Percentiles rank a stretch among this genome's conserved stretches.
These are phyloP conservation scores for Pichia rugopelliculosa DNA, from an alignment of 805 yeast genomes.

Conservation along the genomic window DNA sequence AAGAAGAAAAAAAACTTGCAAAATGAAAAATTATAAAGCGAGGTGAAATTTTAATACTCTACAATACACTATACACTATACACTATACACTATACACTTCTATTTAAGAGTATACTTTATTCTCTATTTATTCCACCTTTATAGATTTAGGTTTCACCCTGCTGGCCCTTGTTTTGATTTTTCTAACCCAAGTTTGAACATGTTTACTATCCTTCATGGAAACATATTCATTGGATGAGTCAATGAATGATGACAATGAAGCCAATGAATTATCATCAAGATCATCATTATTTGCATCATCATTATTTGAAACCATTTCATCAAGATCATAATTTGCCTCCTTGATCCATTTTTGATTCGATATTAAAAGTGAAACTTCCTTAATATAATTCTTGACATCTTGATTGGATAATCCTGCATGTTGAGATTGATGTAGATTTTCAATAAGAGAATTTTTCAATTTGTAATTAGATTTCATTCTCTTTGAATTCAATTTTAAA, in stretches of 20 bases:
- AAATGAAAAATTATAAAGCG: background rate
- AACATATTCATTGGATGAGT: slow-evolving; percentile 2
- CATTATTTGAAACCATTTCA: slow-evolving; percentile 1
- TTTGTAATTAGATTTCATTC: slow-evolving; percentile 40
- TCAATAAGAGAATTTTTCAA: slow-evolving; percentile 40
- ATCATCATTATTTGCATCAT: slow-evolving; percentile 4
- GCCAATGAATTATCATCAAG: slow-evolving; percentile 5
- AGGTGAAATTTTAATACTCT: too few relatives aligned
- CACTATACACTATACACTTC: too few relatives aligned
- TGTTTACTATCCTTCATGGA: background rate
- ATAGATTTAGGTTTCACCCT: background rate
- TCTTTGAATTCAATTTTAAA: slow-evolving; percentile 42
- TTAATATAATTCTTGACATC: slow-evolving; percentile 48
- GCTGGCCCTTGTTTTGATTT: background rate
- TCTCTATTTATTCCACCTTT: too few relatives aligned
- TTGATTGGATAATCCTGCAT: slow-evolving; percentile 42
- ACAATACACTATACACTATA: too few relatives aligned
- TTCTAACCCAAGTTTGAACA: slow-evolving; percentile 3
- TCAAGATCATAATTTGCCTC: slow-evolving; percentile 28
- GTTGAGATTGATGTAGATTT: slow-evolving; percentile 44
- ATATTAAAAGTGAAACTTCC: slow-evolving; percentile 46
- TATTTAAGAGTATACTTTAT: too few relatives aligned
- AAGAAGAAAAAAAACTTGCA: background rate
- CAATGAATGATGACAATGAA: slow-evolving; percentile 7
- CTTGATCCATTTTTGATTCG: slow-evolving; percentile 55